Evolutionary conservation across 169 alveolate genomes (phyloP), one percentile per base, ranked within the genome.

Genomic region (Plasmodium inui): DNA sequence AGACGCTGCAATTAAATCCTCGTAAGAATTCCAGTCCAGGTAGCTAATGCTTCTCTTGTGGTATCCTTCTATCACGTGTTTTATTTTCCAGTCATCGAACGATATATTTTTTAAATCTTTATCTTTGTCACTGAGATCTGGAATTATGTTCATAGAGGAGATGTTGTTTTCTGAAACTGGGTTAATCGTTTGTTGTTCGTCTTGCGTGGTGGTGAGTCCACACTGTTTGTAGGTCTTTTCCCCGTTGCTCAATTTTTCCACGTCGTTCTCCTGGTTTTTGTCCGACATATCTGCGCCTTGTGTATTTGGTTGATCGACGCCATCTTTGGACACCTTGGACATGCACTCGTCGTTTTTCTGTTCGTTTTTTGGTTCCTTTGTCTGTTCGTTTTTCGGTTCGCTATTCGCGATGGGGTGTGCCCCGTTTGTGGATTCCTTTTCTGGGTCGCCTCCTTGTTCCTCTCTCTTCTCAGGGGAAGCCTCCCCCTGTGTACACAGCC

Each of bases 51-150:
- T 95, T 72, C 97, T 93, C 26, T 95, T 92, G 90, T 94, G 96
- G 61, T 94, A 83, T 12, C 95, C 93, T n/a, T 95, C 92, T 78
- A 94, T 92, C 17, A 92, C 82, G 72, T 90, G 94, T 67, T 84
- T 88, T 9, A 90, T 83, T 76, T 90, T 93, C 97, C 97, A 96
- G 76, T 96, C 97, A 92, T 96, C 97, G 92, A 91, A 83, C 19
- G 17, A 26, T 2, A 76, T 32, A 34, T 84, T 70, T 81, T 81
- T 46, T 9, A 84, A 14, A 32, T 28, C 44, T 55, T 82, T 30
- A 46, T 53, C 70, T 39, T 90, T 44, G 30, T 76, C 53, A 46
- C 55, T 28, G 28, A 82, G 37, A 90, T 71, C 19, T 82, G 81
- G 76, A 34, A 73, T 67, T n/a, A 22, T 74, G 74, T 9, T 61